A percentile compares a stretch with the other conserved stretches of the same genome.
Conservation (phyloP, 1,139 yeast genomes). For the Kodamaea arcana region DNA sequence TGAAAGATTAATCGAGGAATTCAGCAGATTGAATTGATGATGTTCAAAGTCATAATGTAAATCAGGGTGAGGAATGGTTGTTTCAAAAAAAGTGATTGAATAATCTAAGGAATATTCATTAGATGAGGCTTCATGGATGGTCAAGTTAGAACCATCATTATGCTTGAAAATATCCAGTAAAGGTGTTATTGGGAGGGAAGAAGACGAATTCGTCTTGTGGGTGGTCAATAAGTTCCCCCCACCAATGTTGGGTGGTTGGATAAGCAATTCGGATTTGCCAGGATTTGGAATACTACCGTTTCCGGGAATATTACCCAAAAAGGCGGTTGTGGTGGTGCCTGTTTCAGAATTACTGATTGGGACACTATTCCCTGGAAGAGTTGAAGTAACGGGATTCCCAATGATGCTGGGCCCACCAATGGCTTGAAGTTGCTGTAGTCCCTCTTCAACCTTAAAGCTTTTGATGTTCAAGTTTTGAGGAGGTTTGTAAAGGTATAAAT, state of each 20-base stretch:
- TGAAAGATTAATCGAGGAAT: conserved; percentile 11
- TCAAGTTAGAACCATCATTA: conserved; percentile 14
- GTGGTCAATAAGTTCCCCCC: no score
- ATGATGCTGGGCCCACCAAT: not conserved
- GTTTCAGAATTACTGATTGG: not conserved
- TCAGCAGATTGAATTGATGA: conserved; percentile 23
- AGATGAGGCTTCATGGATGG: conserved; percentile 11
- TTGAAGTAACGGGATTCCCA: not conserved
- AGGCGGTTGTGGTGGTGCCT: not conserved
- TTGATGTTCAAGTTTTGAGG: conserved; percentile 47
- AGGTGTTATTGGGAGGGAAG: conserved; percentile 9
- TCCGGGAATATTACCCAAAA: not conserved
- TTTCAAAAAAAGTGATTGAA: conserved; percentile 22
- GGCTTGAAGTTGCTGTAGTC: not conserved
- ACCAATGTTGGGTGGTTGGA: conserved; percentile 4
- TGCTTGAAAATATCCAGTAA: conserved; percentile 13
- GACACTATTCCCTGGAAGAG: not conserved
- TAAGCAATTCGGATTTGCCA: conserved; percentile 2
- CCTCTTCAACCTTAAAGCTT: conserved; percentile 28
- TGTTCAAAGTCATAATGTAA: conserved; percentile 47
- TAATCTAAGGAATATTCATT: conserved; percentile 10
- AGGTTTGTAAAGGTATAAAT: conserved; percentile 52
- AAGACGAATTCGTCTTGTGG: conserved; percentile 5
- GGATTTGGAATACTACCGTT: not conserved
- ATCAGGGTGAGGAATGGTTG: conserved; percentile 61